These are phyloP conservation scores for Neospermospora avenae DNA, from an alignment of 2,329 filamentous ascomycete genomes.

Conservation along the genomic window DNA sequence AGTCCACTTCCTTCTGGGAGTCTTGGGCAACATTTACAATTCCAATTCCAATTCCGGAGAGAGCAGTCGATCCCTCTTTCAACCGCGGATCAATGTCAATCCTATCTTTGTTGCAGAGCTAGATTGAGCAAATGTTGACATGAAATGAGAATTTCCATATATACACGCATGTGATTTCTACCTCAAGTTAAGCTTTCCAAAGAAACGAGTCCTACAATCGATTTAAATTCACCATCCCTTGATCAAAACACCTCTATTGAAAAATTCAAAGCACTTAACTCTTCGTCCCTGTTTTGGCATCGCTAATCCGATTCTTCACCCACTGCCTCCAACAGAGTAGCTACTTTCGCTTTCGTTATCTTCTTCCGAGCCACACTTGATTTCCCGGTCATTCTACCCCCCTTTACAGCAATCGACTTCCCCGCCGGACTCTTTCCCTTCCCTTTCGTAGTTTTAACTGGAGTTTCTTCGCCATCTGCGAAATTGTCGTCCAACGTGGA, in stretches of 20 bases:
- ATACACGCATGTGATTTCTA: conserved; percentile 14
- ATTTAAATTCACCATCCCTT: no score
- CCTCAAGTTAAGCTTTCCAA: conserved; percentile 32
- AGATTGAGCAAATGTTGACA: background rate
- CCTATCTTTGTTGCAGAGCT: conserved; percentile 27
- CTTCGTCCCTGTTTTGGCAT: no score
- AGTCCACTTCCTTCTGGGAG: no score
- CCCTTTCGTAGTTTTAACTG: background rate
- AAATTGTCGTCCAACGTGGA: background rate
- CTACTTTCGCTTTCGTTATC: background rate
- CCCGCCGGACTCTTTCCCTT: background rate
- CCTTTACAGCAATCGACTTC: background rate
- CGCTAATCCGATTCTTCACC: background rate
- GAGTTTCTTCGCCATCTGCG: background rate
- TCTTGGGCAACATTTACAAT: no score
- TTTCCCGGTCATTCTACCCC: no score
- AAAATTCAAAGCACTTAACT: background rate
- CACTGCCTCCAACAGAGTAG: background rate
- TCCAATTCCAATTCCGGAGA: no score
- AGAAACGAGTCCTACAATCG: conserved; percentile 22
- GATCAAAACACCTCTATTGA: no score
- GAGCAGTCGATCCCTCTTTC: no score
- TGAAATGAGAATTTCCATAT: background rate
- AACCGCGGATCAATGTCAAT: conserved; percentile 24
- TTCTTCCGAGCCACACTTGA: no score